These are phyloP conservation scores for Exophiala xenobiotica DNA, from an alignment of 2,329 filamentous ascomycete species.

Conservation along the genomic window DNA sequence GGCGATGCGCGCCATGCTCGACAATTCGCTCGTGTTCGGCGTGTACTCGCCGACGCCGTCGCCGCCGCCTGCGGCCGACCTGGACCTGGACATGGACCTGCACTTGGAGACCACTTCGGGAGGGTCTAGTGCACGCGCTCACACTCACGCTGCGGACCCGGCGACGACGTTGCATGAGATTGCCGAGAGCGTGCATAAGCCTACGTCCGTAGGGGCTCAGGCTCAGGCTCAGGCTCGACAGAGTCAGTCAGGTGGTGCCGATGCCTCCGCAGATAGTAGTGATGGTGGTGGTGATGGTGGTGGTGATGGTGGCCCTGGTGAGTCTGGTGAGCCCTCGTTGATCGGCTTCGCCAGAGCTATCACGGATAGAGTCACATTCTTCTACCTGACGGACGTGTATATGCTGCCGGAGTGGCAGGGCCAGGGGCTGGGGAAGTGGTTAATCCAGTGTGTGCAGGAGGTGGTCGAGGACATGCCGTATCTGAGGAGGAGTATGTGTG, in stretches of 20 bases:
- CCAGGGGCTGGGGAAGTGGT: conserved; percentile 63
- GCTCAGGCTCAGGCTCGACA: no score
- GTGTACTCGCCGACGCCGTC: conserved; percentile 45
- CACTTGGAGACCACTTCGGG: conserved; percentile 8
- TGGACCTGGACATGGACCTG: conserved; percentile 1
- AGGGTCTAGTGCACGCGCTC: no score
- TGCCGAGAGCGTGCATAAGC: conserved; percentile 6
- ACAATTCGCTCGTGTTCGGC: conserved; percentile 61
- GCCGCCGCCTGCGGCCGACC: conserved; percentile 5
- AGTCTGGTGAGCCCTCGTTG: conserved; percentile 31
- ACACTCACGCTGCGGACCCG: no score
- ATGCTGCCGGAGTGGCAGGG: conserved; percentile 60
- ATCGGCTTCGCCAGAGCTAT: conserved; percentile 63
- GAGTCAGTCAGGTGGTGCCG: not conserved
- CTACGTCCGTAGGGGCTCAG: no score
- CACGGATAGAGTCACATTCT: conserved; percentile 68
- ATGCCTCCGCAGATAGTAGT: not conserved
- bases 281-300: not conserved
- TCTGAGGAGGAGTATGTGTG: conserved; percentile 59
- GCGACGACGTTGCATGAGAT: conserved; percentile 17
- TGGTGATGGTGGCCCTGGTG: not conserved
- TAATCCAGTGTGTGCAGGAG: conserved; percentile 62
- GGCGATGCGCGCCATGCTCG: conserved; percentile 52
- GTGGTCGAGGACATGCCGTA: conserved; percentile 56
- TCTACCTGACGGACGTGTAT: conserved; percentile 69